phyloP scores from a whole-genome alignment of 1,139 yeast genomes.

The Yamadazyma taylorii region DNA sequence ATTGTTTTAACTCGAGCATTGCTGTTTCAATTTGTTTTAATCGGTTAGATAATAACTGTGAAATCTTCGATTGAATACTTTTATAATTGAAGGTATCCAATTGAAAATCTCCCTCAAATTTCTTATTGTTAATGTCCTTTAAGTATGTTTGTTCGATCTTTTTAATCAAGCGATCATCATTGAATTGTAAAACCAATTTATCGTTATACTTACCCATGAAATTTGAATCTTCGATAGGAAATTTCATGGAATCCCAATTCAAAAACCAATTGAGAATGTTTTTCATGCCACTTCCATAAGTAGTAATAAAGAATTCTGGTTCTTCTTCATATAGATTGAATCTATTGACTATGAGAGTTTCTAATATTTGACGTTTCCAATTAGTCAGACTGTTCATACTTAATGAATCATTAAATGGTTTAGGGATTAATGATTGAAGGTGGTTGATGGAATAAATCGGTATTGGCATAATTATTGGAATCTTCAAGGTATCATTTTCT shows the following conservation, averaged over 20 bases:
- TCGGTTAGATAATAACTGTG: constrained; percentile 40
- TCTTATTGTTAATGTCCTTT: constrained; percentile 7
- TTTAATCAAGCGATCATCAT: constrained; percentile 27
- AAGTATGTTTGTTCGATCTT: constrained; percentile 18
- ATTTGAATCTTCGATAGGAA: constrained; percentile 16
- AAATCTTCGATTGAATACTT: constrained; percentile 33
- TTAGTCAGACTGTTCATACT: constrained; percentile 22
- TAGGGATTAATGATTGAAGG: constrained; percentile 25
- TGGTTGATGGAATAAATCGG: constrained; percentile 43
- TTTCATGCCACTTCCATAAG: constrained; percentile 31
- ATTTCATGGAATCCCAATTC: constrained; percentile 20
- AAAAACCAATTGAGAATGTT: constrained; percentile 27
- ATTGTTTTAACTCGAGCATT: constrained; percentile 23
- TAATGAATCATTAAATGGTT: constrained; percentile 22
- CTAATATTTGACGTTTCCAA: constrained; percentile 38
- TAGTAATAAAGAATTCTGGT: constrained; percentile 22
- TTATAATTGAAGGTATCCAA: constrained; percentile 35
- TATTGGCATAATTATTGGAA: constrained; percentile 40
- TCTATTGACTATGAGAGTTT: constrained; percentile 32
- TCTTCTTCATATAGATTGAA: constrained; percentile 20
- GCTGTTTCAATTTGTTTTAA: constrained; percentile 31
- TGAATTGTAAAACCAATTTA: constrained; percentile 20
- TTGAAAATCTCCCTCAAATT: constrained; percentile 11
- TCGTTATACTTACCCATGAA: constrained; percentile 24
- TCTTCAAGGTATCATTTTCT: constrained; percentile 15